phyloP scores from a whole-genome alignment of 1,284 basidiomycete species.

The Pseudozyma sp. region DNA sequence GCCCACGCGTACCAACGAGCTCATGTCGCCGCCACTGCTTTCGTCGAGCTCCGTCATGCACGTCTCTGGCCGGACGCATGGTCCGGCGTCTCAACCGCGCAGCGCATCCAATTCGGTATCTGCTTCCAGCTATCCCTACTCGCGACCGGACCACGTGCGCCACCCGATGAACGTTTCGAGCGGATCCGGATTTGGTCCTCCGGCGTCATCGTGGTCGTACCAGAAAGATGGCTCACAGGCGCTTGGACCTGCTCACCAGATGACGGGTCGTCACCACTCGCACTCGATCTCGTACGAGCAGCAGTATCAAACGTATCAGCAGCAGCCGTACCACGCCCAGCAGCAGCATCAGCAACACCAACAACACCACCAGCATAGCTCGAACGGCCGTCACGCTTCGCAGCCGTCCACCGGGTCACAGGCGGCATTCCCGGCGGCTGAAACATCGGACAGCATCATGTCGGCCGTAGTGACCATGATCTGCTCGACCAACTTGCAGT shows the following conservation, averaged over 20 bases:
- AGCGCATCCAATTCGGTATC: conserved; percentile 49
- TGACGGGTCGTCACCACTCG: conserved; percentile 17
- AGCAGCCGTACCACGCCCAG: not conserved
- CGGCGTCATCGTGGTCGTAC: conserved; percentile 14
- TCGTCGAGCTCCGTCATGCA: conserved; percentile 33
- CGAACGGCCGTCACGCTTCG: conserved; percentile 4
- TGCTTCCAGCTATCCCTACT: conserved; percentile 49
- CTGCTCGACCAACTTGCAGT: conserved; percentile 56
- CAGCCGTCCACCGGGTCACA: conserved; percentile 4
- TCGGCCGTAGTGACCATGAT: conserved; percentile 53
- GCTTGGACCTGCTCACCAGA: conserved; percentile 8
- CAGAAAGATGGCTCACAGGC: conserved; percentile 21
- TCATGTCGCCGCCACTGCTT: conserved; percentile 33
- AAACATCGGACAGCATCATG: conserved; percentile 16
- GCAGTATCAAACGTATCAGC: conserved; percentile 18
- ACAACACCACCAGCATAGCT: conserved; percentile 8
- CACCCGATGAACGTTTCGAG: conserved; percentile 16
- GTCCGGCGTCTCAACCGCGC: conserved; percentile 24
- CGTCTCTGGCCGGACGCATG: conserved; percentile 34
- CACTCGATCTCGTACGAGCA: conserved; percentile 35
- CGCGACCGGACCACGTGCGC: conserved; percentile 42
- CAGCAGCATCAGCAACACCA: conserved; percentile 2
- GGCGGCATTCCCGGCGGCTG: conserved; percentile 1
- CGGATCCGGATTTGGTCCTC: conserved; percentile 10
- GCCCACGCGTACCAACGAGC: conserved; percentile 21